Base-by-base conservation (phyloP, 257 asterid genomes). In the Capsicum rhomboideum region DNA sequence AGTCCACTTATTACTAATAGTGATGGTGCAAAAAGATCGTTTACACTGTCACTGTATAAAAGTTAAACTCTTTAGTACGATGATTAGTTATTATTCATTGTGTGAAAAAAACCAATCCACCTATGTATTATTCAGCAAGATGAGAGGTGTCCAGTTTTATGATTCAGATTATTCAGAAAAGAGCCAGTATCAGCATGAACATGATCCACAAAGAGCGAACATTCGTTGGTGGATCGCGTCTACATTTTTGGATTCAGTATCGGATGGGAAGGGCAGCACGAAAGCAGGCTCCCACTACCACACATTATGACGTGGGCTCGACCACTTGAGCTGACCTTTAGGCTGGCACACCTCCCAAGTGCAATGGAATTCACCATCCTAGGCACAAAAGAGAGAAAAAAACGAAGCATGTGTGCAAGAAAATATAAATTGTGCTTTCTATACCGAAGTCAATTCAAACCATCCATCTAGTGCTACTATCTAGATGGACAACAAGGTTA, bases 311-410 rank as follows among this genome's bases (percentile, higher is more conserved):
- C 72, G 20, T 72, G 72, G 83, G 89, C 78, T 86, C 89, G 78
- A 90, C 87, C 88, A 85, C 87, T 84, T 83, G 85, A 83, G 88
- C 66, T 68, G 84, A 88, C 90, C 90, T 85, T n/a, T 88, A 88
- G 68, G 10, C 68, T 11, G 49, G 81, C 77, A 12, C 87, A 89
- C 89, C 80, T 88, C 83, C 87, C 0, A 10, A 71, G 90, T 87
- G 90, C 87, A 87, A 89, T 83, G 85, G 84, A 87, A 80, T 80
- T 87, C 83, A 23, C 89, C 84, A 82, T 13, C 81, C 83, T 89
- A 89, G 86, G 80, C 83, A 5, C 5, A 34, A 2, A 34, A 34
- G 4, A 5, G 37, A 34, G 37, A 34, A 5, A 34, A 34, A 34
- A 34, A 34, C 37, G 37, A 34, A 34, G 37, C 37, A 34, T 34